phyloP scores from a whole-genome alignment of 1,284 basidiomycete species.

The Lentinula novae-zelandiae region DNA sequence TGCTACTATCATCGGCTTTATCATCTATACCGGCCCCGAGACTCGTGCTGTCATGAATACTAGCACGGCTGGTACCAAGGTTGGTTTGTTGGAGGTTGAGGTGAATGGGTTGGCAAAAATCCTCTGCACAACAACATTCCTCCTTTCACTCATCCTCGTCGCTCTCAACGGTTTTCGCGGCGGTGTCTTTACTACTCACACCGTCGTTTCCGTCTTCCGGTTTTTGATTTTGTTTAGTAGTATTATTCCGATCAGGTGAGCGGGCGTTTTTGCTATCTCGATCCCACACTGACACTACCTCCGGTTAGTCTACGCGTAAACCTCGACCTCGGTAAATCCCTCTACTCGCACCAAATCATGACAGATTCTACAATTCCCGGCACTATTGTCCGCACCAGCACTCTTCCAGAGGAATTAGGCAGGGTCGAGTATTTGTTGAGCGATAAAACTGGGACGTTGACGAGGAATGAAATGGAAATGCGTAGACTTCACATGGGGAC shows the following conservation, averaged over 20 bases:
- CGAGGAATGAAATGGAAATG: slow-evolving; percentile 99
- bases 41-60: slow-evolving; percentile 99
- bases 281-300: neutral
- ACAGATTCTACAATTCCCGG: slow-evolving; percentile 89
- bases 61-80: slow-evolving; percentile 93
- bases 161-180: slow-evolving; percentile 97
- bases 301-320: slow-evolving; percentile 88
- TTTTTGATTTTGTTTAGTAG: slow-evolving; percentile 98
- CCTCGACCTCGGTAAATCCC: slow-evolving; percentile 99
- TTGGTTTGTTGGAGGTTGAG: slow-evolving; percentile 89
- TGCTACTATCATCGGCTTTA: slow-evolving; percentile 76
- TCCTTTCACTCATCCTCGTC: slow-evolving; percentile 86
- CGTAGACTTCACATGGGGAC: slow-evolving; percentile 99
- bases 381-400: slow-evolving; percentile 96
- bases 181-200: slow-evolving; percentile 35
- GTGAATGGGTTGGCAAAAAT: slow-evolving; percentile 98
- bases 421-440: slow-evolving; percentile 94
- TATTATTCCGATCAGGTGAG: slow-evolving; percentile 97
- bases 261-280: neutral
- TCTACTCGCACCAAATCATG: slow-evolving; percentile 96
- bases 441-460: slow-evolving; percentile 98
- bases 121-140: slow-evolving; percentile 91
- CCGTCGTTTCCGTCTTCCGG: slow-evolving; percentile 96
- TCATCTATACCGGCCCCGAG: slow-evolving; percentile 93
- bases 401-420: slow-evolving; percentile 95